These are phyloP conservation scores for Aegilops umbellulata DNA, from an alignment of 176 grass and related monocot genomes.

Conservation along the genomic window DNA sequence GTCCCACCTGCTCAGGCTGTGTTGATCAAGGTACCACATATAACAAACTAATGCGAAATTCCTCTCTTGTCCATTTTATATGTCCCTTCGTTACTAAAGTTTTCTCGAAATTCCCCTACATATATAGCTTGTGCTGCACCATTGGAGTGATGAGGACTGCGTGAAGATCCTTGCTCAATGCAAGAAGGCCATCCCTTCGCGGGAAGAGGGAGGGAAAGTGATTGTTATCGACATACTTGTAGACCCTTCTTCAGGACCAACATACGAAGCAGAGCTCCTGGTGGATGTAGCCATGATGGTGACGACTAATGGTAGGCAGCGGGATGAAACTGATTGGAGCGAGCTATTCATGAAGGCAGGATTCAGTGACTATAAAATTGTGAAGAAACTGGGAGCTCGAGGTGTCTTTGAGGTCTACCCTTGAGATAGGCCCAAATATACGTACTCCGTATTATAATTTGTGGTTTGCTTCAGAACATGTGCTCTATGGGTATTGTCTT, in stretches of 20 bases:
- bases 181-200: slow-evolving; percentile 35
- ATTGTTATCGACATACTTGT: slow-evolving; percentile 48
- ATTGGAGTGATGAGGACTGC: slow-evolving; percentile 41
- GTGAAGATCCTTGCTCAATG: slow-evolving; percentile 47
- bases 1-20: slow-evolving; percentile 43
- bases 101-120: too few species aligned
- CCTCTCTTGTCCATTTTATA: not conserved
- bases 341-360: not conserved
- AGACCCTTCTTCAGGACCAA: not conserved
- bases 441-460: too few species aligned
- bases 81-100: not conserved
- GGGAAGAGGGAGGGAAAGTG: slow-evolving; percentile 38
- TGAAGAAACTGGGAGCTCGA: slow-evolving; percentile 6
- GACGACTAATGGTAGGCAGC: slow-evolving; percentile 16
- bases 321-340: slow-evolving; percentile 28
- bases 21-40: slow-evolving; percentile 25
- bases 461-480: not conserved
- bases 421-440: too few species aligned
- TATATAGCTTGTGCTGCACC: slow-evolving; percentile 30
- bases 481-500: not conserved
- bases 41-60: not conserved
- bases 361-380: not conserved
- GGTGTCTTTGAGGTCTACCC: slow-evolving; percentile 13
- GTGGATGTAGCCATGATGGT: slow-evolving; percentile 45
- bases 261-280: slow-evolving; percentile 25